Conservation (phyloP, 2,329 filamentous ascomycete species). For the Peltaster fructicola region DNA sequence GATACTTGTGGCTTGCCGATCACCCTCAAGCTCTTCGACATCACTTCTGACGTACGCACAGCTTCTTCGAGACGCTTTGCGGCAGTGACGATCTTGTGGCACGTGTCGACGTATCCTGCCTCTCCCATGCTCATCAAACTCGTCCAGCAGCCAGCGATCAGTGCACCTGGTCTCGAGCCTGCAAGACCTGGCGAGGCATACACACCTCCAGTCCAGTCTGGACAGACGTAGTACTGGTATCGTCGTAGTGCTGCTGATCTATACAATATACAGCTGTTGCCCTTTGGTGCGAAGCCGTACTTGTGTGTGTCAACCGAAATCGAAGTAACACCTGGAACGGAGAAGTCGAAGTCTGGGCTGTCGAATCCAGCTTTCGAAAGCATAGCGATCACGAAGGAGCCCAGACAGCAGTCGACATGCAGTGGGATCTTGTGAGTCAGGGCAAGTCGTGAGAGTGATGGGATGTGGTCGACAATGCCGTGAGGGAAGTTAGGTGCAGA, state of each 20-base stretch:
- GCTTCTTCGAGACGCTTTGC: constrained; percentile 66
- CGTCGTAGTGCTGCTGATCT: constrained; percentile 58
- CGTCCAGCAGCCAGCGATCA: constrained; percentile 94
- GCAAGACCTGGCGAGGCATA: constrained; percentile 88
- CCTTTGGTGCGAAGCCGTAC: constrained; percentile 96
- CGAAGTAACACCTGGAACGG: constrained; percentile 79
- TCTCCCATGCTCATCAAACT: constrained; percentile 79
- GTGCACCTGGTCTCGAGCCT: constrained; percentile 75
- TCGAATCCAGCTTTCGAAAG: constrained; percentile 89
- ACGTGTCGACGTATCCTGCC: constrained; percentile 71
- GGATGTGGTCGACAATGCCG: constrained; percentile 92
- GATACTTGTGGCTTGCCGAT: constrained; percentile 75
- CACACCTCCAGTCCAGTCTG: constrained; percentile 89
- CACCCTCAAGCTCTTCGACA: constrained; percentile 58
- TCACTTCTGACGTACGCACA: constrained; percentile 48
- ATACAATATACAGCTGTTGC: constrained; percentile 86
- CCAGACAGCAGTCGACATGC: constrained; percentile 94
- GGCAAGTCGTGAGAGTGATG: constrained; percentile 67
- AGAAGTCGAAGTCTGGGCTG: constrained; percentile 78
- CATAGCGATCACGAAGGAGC: constrained; percentile 85
- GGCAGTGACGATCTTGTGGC: constrained; percentile 71
- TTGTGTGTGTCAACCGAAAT: constrained; percentile 98
- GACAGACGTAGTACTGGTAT: constrained; percentile 92
- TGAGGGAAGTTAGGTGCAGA: constrained; percentile 96
- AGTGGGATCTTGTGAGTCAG: constrained; percentile 63